Evolutionary conservation across 2,329 filamentous ascomycete species (phyloP).

Genomic region (Claviceps monticola): DNA sequence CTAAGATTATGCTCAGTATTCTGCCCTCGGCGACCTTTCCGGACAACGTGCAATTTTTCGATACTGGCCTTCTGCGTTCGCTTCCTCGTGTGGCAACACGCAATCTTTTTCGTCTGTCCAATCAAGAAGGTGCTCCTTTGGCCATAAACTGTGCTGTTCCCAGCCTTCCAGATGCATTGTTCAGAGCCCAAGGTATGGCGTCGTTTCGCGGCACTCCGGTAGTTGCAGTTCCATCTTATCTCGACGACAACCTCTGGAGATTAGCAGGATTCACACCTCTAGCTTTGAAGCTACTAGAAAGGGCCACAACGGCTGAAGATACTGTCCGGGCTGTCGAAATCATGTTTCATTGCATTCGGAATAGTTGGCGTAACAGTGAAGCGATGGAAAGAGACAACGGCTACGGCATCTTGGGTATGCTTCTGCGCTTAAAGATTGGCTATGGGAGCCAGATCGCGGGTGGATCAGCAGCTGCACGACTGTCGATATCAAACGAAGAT

Average conservation of each 20-base stretch:
- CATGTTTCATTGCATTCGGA: constrained; percentile 71
- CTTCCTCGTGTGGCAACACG: constrained; percentile 62
- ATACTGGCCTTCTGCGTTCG: constrained; percentile 61
- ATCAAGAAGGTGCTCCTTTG: constrained; percentile 50
- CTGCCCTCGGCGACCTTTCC: constrained; percentile 68
- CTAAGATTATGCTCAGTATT: constrained; percentile 68
- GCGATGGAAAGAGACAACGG: constrained; percentile 95
- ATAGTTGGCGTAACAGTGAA: constrained; percentile 95
- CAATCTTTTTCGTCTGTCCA: constrained; percentile 30
- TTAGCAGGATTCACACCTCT: constrained; percentile 83
- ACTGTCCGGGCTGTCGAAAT: constrained; percentile 69
- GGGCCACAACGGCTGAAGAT: constrained; percentile 54
- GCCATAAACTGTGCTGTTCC: constrained; percentile 82
- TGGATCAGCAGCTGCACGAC: constrained; percentile 21
- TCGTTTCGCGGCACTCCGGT: constrained; percentile 74
- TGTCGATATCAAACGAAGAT: constrained; percentile 36
- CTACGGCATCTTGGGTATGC: constrained; percentile 73
- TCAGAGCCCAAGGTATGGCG: constrained; percentile 65
- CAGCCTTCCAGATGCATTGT: constrained; percentile 78
- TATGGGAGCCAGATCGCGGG: constrained; percentile 22
- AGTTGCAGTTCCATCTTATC: constrained; percentile 63
- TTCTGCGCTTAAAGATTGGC: constrained; percentile 73
- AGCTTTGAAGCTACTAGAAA: constrained; percentile 71
- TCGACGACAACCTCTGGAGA: constrained; percentile 88
- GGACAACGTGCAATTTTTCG: constrained; percentile 65